These are phyloP conservation scores for Simmondsia chinensis DNA, from an alignment of 148 eudicot species.

Conservation along the genomic window DNA sequence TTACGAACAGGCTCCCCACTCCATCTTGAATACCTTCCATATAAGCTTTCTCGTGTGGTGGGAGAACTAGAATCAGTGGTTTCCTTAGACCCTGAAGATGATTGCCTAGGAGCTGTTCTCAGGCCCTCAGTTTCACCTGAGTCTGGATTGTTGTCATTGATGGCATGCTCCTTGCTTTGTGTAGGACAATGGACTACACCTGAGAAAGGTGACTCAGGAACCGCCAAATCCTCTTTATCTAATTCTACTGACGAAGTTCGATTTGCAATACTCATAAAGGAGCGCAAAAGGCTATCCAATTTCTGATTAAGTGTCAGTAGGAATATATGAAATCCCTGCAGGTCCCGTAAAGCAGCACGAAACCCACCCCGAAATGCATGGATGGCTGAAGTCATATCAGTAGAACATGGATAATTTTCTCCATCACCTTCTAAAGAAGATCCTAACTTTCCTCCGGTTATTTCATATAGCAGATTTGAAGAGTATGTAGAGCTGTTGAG, in stretches of 20 bases:
- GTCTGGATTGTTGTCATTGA: constrained; percentile 35
- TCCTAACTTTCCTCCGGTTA: constrained; percentile 79
- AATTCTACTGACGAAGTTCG: constrained; percentile 45
- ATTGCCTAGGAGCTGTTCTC: constrained; percentile 34
- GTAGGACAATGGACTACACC: constrained; percentile 27
- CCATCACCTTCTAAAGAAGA: constrained; percentile 31
- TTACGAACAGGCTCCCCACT: constrained; percentile 65
- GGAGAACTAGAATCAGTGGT: constrained; percentile 54
- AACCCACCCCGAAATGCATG: constrained; percentile 77
- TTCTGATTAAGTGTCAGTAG: constrained; percentile 90
- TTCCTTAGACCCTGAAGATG: constrained; percentile 58
- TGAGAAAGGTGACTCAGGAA: constrained; percentile 50
- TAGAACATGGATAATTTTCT: constrained; percentile 11
- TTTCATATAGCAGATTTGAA: constrained; percentile 61
- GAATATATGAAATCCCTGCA: constrained; percentile 98
- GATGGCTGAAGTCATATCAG: constrained; percentile 51
- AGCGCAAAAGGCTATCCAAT: constrained; percentile 61
- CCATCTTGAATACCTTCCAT: constrained; percentile 56
- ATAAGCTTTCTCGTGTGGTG: constrained; percentile 54
- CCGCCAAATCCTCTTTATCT: constrained; percentile 71
- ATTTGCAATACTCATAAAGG: constrained; percentile 51
- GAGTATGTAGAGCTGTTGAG: constrained; percentile 79
- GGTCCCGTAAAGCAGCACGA: constrained; percentile 78
- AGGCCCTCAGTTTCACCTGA: constrained; percentile 42
- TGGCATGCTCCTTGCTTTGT: constrained; percentile 39